Conservation (phyloP, 306 rosid species). For the Castanea sativa region DNA sequence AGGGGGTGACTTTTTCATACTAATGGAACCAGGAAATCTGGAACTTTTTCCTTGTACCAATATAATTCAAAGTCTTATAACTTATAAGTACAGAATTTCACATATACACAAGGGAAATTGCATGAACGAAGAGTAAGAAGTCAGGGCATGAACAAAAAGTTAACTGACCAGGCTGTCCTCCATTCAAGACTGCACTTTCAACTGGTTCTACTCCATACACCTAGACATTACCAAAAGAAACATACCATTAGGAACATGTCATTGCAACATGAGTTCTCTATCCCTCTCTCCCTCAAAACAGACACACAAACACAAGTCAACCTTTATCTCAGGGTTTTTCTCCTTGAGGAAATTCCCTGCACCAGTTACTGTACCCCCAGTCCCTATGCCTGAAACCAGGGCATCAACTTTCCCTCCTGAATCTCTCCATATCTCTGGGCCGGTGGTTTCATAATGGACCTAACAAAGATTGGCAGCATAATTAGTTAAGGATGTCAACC, state of each 20-base stretch:
- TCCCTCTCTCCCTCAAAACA: neutral
- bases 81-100: neutral
- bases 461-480: constrained; percentile 19
- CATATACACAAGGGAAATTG: neutral
- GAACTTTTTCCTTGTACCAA: neutral
- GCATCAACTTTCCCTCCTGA: too few relatives aligned
- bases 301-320: constrained; percentile 17
- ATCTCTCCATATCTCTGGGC: constrained; percentile 76
- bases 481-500: constrained; percentile 2
- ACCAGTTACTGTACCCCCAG: too few relatives aligned
- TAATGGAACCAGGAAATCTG: neutral
- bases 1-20: neutral
- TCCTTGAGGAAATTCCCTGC: too few relatives aligned
- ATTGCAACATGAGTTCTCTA: neutral
- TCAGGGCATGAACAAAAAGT: neutral
- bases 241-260: constrained; percentile 6
- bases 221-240: constrained; percentile 26
- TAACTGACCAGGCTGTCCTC: constrained; percentile 50
- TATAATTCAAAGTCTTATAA: neutral
- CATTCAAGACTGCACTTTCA: too few relatives aligned
- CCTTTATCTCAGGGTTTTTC: constrained; percentile 50
- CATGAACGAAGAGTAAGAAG: neutral
- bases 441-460: constrained; percentile 90
- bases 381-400: too few relatives aligned
- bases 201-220: constrained; percentile 50